phyloP scores from a whole-genome alignment of 306 rosid species.

The Pueraria montana region DNA sequence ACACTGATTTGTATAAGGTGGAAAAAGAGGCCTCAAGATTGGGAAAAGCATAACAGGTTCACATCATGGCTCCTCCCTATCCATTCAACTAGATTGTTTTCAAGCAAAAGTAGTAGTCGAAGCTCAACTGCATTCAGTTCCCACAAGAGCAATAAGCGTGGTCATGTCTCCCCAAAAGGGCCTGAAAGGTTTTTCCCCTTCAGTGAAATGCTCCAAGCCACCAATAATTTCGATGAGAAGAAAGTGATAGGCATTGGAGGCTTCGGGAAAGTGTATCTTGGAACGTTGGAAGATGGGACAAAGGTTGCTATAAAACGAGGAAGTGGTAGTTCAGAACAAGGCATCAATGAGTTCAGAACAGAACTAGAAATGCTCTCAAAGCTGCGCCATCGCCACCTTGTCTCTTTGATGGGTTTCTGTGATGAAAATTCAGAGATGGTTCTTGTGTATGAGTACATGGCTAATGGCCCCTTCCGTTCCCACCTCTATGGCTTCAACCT shows the following conservation, averaged over 20 bases:
- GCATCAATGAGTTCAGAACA: conserved; percentile 82
- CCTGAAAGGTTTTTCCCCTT: conserved; percentile 64
- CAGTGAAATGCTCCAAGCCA: conserved; percentile 65
- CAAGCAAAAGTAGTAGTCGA: conserved; percentile 53
- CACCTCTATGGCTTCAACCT: conserved; percentile 69
- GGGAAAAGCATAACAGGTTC: conserved; percentile 61
- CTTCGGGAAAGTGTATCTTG: conserved; percentile 85
- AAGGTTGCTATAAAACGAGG: conserved; percentile 84
- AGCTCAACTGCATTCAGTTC: conserved; percentile 56
- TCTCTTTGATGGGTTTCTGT: conserved; percentile 81
- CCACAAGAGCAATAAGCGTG: conserved; percentile 68
- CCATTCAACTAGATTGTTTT: conserved; percentile 43
- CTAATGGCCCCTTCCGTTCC: conserved; percentile 83
- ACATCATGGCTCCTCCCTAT: conserved; percentile 81
- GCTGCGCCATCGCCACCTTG: conserved; percentile 89
- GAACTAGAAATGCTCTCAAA: conserved; percentile 86
- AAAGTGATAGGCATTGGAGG: conserved; percentile 88
- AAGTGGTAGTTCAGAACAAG: conserved; percentile 74
- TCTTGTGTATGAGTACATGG: conserved; percentile 88
- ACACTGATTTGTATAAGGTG: conserved; percentile 52
- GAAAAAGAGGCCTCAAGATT: conserved; percentile 64
- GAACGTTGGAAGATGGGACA: conserved; percentile 74
- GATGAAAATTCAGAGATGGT: conserved; percentile 88
- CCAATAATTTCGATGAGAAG: conserved; percentile 70
- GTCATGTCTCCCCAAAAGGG: conserved; percentile 54